These are phyloP conservation scores for Anthostomella pinea DNA, from an alignment of 2,329 filamentous ascomycete genomes.

Conservation along the genomic window DNA sequence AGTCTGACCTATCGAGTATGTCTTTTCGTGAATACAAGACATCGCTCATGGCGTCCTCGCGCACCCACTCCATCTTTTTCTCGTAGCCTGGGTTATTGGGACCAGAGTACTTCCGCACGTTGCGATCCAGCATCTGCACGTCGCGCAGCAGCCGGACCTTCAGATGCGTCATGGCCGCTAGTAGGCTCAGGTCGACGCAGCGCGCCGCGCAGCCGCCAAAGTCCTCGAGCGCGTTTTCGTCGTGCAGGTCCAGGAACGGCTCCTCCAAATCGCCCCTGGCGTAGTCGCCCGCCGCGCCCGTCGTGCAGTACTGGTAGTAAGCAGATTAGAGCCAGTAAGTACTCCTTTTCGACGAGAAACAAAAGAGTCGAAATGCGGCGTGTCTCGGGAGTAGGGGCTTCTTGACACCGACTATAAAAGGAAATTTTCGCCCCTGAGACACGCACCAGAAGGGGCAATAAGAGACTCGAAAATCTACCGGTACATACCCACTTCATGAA, in stretches of 20 bases:
- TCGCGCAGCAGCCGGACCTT: slow-evolving; percentile 19
- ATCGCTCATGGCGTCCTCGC: slow-evolving; percentile 15
- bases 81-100: slow-evolving; percentile 10
- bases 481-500: slow-evolving; percentile 27
- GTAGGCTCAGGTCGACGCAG: slow-evolving; percentile 5
- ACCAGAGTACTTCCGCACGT: slow-evolving; percentile 8
- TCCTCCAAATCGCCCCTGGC: slow-evolving; percentile 38
- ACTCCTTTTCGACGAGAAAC: too few species aligned
- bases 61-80: slow-evolving; percentile 20
- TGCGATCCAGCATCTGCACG: slow-evolving; percentile 9
- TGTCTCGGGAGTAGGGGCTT: too few species aligned
- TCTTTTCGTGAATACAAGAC: slow-evolving; percentile 17
- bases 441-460: too few species aligned
- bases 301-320: too few species aligned
- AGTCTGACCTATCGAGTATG: slow-evolving; percentile 16
- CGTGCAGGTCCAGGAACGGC: slow-evolving; percentile 57
- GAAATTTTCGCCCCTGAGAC: too few species aligned
- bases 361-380: too few species aligned
- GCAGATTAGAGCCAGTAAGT: too few species aligned
- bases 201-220: background rate
- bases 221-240: slow-evolving; percentile 63
- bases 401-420: too few species aligned
- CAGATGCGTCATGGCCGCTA: slow-evolving; percentile 14
- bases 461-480: too few species aligned
- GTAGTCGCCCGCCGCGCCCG: slow-evolving; percentile 27